Base-by-base conservation (phyloP, 2,329 filamentous ascomycete species). In the Annulohypoxylon truncatum region DNA sequence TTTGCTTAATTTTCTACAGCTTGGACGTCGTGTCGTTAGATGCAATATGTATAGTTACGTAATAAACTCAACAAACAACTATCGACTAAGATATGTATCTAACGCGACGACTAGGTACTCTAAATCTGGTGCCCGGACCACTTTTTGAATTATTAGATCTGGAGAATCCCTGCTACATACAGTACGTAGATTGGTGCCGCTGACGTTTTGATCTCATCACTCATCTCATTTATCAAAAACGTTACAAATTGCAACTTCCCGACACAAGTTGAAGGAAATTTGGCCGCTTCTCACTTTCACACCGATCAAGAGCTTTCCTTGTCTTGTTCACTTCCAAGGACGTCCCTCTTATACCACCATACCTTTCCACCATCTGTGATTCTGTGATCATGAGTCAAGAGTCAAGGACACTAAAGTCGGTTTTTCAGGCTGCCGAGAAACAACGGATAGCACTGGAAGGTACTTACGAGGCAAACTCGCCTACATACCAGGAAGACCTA, bases 401-500 rank as follows among this genome's bases (percentile, higher is more conserved):
- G 68, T 80, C 84, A 1, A 82, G 81, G 67, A 84, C 84, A 2
- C 80, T 88, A 55, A 83, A 83, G 65, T 79, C 81, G 13, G 75
- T 83, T 65, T 87, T 84, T 72, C 77, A 82, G 55, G 77, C 80
- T 12, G 86, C 86, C 63, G 86, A 88, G 72, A 73, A 78, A 48
- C 81, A 82, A 70, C 84, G 86, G n/a, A 76, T 77, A 35, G 75
- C 80, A n/a, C 76, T 97, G 54, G 90, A 93, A 70, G 81, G 81
- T 59, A 83, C 86, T n/a, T 85, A 84, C 71, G 87, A 92, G 75
- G 86, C 87, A 61, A 91, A 87, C 71, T 89, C 87, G 22, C 82
- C 88, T 31, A 79, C 82, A 59, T 95, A 91, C 80, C 88, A 88
- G 75, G 85, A 90, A 70, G 88, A 89, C 73, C 85, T 97, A 71